Evolutionary conservation across 2,329 filamentous ascomycete genomes (phyloP), one percentile per base, ranked within the genome.

Genomic region (Cordyceps farinosa): DNA sequence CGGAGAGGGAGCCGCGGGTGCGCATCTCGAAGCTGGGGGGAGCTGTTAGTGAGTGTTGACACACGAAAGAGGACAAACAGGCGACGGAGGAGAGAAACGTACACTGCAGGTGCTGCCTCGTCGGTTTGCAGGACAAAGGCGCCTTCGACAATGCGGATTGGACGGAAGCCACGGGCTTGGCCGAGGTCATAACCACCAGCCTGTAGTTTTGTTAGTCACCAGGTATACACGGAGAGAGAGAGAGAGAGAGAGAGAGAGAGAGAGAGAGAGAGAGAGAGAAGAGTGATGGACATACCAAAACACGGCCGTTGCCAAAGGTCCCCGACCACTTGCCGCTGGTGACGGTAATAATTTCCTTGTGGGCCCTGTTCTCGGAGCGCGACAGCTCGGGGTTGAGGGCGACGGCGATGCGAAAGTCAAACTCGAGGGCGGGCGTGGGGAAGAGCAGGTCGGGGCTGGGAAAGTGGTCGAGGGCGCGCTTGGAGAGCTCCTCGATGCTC

Each of bases 391-490:
- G 77, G 65, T 79, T 78, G 34, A 82, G 71, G 22, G 72, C 73
- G 15, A 82, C 80, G 47, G 78, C 77, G 70, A 84, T 78, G 62
- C 80, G 79, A 66, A 83, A 82, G 68, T 83, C 80, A 52, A 82
- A 80, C 57, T 76, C 76, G 56, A 82, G 75, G 44, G 73, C 75
- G 5, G 80, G 80, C 68, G 77, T 76, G 15, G 81, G 80, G 57
- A 83, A 76, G 4, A 73, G 73, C 40, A 81, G 66, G 47, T 72
- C 69, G 22, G 80, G 77, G 65, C 77, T 75, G n/a, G 77, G 76
- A 44, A 78, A 78, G 59, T 78, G 76, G 53, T 74, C 71, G 22
- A 78, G 70, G 10, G 75, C 71, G 48, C 76, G 74, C 64, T 75
- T 74, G 64, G 73, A 76, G 17, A 74, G 70, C 58, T 78, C 76